Evolutionary conservation across 768 basidiomycete species (phyloP).

Genomic region (Lentinus tigrinus): DNA sequence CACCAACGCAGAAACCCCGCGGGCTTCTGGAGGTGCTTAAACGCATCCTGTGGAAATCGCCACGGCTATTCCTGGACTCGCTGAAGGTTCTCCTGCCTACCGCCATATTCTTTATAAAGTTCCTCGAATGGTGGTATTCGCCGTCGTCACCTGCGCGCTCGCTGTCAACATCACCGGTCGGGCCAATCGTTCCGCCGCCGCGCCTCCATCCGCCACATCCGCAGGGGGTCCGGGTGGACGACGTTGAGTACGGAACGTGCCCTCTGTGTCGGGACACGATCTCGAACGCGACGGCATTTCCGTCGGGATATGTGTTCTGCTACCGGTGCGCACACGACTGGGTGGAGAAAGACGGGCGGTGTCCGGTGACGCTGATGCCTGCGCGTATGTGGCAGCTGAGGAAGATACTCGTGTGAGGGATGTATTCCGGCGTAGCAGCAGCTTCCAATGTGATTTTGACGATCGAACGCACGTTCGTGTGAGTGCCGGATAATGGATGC

Average conservation of each 20-base stretch:
- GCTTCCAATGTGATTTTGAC: slow-evolving; percentile 14
- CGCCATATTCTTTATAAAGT: slow-evolving; percentile 93
- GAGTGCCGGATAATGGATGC: slow-evolving; percentile 6
- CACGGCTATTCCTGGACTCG: slow-evolving; percentile 71
- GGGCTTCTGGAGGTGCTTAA: slow-evolving; percentile 45
- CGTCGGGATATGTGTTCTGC: slow-evolving; percentile 94
- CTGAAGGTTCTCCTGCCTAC: slow-evolving; percentile 78
- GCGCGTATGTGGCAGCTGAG: slow-evolving; percentile 79
- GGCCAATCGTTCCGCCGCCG: slow-evolving; percentile 76
- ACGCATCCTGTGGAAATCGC: slow-evolving; percentile 49
- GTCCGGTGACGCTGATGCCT: slow-evolving; percentile 84
- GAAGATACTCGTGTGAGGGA: slow-evolving; percentile 70
- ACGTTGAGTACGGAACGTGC: slow-evolving; percentile 73
- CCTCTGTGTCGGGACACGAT: slow-evolving; percentile 73
- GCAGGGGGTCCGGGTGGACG: slow-evolving; percentile 63
- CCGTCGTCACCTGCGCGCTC: slow-evolving; percentile 83
- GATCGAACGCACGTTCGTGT: slow-evolving; percentile 24
- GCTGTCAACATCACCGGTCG: slow-evolving; percentile 58
- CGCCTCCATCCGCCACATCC: slow-evolving; percentile 74
- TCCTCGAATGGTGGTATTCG: slow-evolving; percentile 99
- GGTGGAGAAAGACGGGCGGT: slow-evolving; percentile 72
- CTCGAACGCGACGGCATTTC: slow-evolving; percentile 85
- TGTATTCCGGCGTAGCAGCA: not conserved
- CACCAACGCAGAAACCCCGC: slow-evolving; percentile 25
- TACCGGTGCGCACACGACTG: slow-evolving; percentile 88